A percentile compares a stretch with the other conserved stretches of the same genome.
Evolutionary conservation across 1,284 basidiomycete species (phyloP).

Genomic region (Cryptococcus sp.): DNA sequence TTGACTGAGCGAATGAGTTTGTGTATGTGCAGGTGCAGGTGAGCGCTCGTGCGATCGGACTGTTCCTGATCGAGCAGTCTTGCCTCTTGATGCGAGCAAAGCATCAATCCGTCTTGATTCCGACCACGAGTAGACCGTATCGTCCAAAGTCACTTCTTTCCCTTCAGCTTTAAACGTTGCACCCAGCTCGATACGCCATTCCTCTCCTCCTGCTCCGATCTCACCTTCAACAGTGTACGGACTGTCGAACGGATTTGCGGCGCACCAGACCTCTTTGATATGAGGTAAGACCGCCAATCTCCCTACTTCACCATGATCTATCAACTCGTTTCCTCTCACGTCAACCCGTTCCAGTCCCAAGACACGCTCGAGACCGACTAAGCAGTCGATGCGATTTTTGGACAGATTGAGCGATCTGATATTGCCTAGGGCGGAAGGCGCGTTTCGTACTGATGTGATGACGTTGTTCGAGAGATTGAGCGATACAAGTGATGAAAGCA

Average conservation of each 20-base stretch:
- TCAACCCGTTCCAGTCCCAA: constrained; percentile 80
- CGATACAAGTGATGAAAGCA: constrained; percentile 73
- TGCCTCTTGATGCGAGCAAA: constrained; percentile 20
- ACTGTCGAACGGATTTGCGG: constrained; percentile 70
- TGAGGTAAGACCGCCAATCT: constrained; percentile 77
- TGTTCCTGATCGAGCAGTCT: not conserved
- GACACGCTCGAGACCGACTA: constrained; percentile 89
- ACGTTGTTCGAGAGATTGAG: constrained; percentile 93
- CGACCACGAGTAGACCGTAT: constrained; percentile 68
- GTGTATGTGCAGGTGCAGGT: not conserved
- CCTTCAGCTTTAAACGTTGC: constrained; percentile 80
- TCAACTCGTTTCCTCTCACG: constrained; percentile 76
- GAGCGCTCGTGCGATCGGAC: not conserved
- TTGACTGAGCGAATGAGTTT: not conserved
- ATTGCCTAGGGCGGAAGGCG: constrained; percentile 77
- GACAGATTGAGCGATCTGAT: constrained; percentile 75
- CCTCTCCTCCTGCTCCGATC: constrained; percentile 59
- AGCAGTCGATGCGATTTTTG: constrained; percentile 83
- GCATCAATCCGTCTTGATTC: constrained; percentile 64
- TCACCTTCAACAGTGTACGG: too few species aligned
- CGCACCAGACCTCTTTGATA: constrained; percentile 73
- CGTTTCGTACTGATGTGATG: constrained; percentile 90
- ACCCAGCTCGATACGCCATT: constrained; percentile 75
- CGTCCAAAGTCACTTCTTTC: constrained; percentile 71
- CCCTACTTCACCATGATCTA: constrained; percentile 82